Evolutionary conservation across 2,329 filamentous ascomycete species (phyloP), one percentile per base, ranked within the genome.

Genomic region (Bipolaris oryzae): DNA sequence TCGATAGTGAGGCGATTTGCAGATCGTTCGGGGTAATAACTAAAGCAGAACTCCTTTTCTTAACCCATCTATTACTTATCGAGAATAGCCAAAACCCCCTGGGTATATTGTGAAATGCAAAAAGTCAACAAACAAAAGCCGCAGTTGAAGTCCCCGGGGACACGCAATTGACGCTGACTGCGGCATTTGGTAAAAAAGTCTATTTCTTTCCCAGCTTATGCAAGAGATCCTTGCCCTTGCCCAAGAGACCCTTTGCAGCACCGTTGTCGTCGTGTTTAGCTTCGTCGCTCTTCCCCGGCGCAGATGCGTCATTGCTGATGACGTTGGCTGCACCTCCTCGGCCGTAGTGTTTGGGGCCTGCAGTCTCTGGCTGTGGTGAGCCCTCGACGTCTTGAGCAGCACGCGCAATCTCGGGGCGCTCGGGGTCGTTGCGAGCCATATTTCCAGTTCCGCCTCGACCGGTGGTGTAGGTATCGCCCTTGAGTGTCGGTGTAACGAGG

Each of bases 401-500:
- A 61, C 93, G 89, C 34, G 93, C 91, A 73, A 91, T 72, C 60
- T 84, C 82, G 7, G 86, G 83, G 61, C 79, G 86, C 39, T 82
- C 78, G 3, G 88, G 86, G 67, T 95, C 89, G 61, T 86, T 86
- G 72, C 89, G 88, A 45, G 89, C 87, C 89, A 96, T 96, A 80
- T 96, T 96, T 58, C 92, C 92, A 4, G 85, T 88, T 59, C 93
- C 93, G 53, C 93, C 93, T 49, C 93, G 90, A 54, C 93, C 93
- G 3, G 93, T 97, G 18, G 93, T 96, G 72, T 94, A 92, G 63
- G 91, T 82, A n/a, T 89, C 80, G 44, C 85, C 85, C 79, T 96
- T 96, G 73, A 98, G 85, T 11, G 86, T 89, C 1, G 93, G 93
- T 1, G 92, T 96, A 69, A 88, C 80, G 61, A 96, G 86, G 70